Conservation (phyloP, 75 land plant genomes). For the Chamaecyparis obtusa region DNA sequence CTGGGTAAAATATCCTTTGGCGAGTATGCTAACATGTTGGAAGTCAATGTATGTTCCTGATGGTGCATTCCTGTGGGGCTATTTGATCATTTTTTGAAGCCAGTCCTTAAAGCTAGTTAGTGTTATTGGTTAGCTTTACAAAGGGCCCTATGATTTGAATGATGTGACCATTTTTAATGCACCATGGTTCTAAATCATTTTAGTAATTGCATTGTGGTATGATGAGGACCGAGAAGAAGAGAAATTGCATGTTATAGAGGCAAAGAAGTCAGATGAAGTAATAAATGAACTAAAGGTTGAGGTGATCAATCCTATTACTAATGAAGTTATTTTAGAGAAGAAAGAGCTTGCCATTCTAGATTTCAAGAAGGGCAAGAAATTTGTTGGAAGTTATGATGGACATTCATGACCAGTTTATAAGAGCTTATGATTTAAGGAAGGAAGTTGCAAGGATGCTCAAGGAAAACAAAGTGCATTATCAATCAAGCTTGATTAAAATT, state of each 20-base stretch:
- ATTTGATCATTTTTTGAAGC: too few relatives aligned
- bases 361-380: slow-evolving; percentile 37
- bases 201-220: too few relatives aligned
- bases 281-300: slow-evolving; percentile 14
- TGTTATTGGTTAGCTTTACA: too few relatives aligned
- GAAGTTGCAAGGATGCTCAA: slow-evolving; percentile 82
- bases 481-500: slow-evolving; percentile 51
- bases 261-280: slow-evolving; percentile 1
- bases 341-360: slow-evolving; percentile 49
- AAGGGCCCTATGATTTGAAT: too few relatives aligned
- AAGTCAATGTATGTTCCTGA: too few relatives aligned
- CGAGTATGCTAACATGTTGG: too few relatives aligned
- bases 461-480: slow-evolving; percentile 57
- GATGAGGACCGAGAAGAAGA: slow-evolving; percentile 8
- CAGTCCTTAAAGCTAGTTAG: too few relatives aligned
- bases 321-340: slow-evolving; percentile 14
- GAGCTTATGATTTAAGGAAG: slow-evolving; percentile 78
- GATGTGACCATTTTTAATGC: too few relatives aligned
- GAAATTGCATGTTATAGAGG: slow-evolving; percentile 2
- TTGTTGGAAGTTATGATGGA: slow-evolving; percentile 64
- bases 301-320: slow-evolving; percentile 11
- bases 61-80: too few relatives aligned
- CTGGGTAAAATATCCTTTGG: too few relatives aligned
- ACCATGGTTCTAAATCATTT: too few relatives aligned
- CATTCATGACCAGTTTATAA: slow-evolving; percentile 69